These are phyloP conservation scores for Talaromyces nanjingensis DNA, from an alignment of 495 filamentous ascomycete genomes.

Conservation along the genomic window DNA sequence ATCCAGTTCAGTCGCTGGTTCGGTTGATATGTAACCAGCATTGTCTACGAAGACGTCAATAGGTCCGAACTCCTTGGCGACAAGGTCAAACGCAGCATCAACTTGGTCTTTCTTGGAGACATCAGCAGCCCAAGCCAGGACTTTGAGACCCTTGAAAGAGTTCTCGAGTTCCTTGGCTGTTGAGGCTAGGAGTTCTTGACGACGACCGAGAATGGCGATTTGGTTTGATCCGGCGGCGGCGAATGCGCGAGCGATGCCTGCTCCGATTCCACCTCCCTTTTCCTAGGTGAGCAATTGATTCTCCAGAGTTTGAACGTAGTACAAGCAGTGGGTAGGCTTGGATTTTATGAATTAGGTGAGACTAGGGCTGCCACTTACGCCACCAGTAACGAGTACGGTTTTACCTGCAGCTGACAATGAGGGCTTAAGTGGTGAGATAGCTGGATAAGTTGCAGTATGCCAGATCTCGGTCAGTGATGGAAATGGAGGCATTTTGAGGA, in stretches of 20 bases:
- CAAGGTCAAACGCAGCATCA: neutral
- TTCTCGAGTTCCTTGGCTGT: neutral
- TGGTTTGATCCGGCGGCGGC: constrained; percentile 26
- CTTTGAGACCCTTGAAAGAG: neutral
- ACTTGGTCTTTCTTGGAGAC: neutral
- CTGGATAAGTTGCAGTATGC: constrained; percentile 26
- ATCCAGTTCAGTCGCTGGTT: neutral
- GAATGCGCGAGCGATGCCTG: constrained; percentile 21
- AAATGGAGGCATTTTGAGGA: neutral
- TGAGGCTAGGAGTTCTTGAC: neutral
- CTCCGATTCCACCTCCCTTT: constrained; percentile 22
- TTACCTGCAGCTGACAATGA: constrained; percentile 26
- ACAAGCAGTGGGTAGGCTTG: neutral
- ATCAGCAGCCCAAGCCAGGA: neutral
- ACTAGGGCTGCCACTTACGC: neutral
- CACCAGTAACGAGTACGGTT: constrained; percentile 37
- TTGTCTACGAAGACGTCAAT: neutral
- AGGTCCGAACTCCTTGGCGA: neutral
- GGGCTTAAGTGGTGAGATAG: constrained; percentile 26
- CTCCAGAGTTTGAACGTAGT: neutral
- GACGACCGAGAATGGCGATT: constrained; percentile 19
- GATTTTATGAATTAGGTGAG: too few relatives aligned
- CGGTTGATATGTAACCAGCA: neutral
- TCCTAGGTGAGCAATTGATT: neutral
- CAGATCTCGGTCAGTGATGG: constrained; percentile 6